Percentiles rank a stretch among this genome's conserved stretches.
Conservation (phyloP, 2,329 filamentous ascomycete species). For the Phaeophleospora eucalypticola region DNA sequence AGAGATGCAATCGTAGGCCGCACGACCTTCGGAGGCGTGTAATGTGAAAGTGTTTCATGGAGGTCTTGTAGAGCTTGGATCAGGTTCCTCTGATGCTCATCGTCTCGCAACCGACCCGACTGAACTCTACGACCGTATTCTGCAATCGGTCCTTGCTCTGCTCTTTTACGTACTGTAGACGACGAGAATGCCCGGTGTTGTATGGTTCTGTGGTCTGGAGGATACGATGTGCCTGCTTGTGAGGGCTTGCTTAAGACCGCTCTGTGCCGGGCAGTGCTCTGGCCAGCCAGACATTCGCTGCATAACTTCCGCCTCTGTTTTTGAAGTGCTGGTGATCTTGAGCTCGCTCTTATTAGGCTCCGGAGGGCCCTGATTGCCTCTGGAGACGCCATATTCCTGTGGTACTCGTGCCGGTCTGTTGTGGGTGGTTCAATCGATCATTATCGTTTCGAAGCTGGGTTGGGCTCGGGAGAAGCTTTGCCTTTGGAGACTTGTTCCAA, state of each 20-base stretch:
- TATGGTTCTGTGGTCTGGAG: not conserved
- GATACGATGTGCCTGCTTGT: not conserved
- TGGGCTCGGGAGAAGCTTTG: too few species aligned
- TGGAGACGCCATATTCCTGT: slow-evolving; percentile 22
- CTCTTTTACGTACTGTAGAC: not conserved
- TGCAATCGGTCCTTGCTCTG: slow-evolving; percentile 64
- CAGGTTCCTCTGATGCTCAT: slow-evolving; percentile 86
- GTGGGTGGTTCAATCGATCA: too few species aligned
- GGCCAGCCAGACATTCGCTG: slow-evolving; percentile 20
- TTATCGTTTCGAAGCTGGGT: too few species aligned
- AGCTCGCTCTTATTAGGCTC: slow-evolving; percentile 18
- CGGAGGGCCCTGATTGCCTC: slow-evolving; percentile 23
- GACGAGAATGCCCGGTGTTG: not conserved
- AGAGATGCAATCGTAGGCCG: slow-evolving; percentile 73
- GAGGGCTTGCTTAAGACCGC: slow-evolving; percentile 1
- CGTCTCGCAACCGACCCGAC: slow-evolving; percentile 70
- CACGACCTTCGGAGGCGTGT: slow-evolving; percentile 67
- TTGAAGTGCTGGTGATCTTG: slow-evolving; percentile 7
- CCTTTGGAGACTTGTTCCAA: too few species aligned
- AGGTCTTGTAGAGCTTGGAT: slow-evolving; percentile 86
- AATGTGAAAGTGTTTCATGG: slow-evolving; percentile 73
- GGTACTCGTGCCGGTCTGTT: not conserved
- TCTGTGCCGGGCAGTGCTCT: slow-evolving; percentile 3
- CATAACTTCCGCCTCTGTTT: slow-evolving; percentile 24
- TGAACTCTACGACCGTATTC: slow-evolving; percentile 85